Percentiles rank a stretch among this genome's conserved stretches.
Evolutionary conservation across 1,284 basidiomycete species (phyloP).

Genomic region (Heliocybe sulcata): DNA sequence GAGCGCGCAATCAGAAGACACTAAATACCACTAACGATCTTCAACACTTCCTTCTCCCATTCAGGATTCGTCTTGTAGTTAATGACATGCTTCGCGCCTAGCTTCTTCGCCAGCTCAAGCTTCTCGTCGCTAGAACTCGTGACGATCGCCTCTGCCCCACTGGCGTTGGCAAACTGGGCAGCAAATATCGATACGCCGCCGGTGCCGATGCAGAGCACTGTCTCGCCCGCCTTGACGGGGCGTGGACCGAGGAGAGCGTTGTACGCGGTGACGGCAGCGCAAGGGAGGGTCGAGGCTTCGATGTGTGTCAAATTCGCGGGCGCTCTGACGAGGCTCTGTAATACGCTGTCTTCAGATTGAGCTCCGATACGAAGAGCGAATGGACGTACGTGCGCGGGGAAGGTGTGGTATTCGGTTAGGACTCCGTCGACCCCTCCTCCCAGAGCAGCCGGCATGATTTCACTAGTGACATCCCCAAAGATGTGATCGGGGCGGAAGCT

Average conservation of each 20-base stretch:
- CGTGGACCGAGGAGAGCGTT: constrained; percentile 26
- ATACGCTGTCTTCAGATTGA: background rate
- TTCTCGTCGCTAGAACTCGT: constrained; percentile 38
- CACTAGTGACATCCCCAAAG: constrained; percentile 28
- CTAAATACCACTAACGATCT: constrained; percentile 6
- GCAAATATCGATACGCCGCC: constrained; percentile 29
- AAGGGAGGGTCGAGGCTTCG: constrained; percentile 22
- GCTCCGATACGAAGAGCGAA: background rate
- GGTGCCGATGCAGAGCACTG: constrained; percentile 30
- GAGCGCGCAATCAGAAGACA: background rate
- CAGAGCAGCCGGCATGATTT: constrained; percentile 26
- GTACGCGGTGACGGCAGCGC: constrained; percentile 32
- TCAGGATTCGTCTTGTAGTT: constrained; percentile 32
- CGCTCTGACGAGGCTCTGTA: constrained; percentile 17
- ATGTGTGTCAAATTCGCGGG: constrained; percentile 26
- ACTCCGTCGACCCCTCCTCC: constrained; percentile 49
- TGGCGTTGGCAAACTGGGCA: constrained; percentile 30
- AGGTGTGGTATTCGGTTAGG: constrained; percentile 43
- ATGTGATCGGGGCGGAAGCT: constrained; percentile 22
- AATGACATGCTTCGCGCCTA: constrained; percentile 28
- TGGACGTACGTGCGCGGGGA: constrained; percentile 15
- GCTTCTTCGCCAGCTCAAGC: constrained; percentile 21
- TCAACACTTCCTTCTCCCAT: constrained; percentile 31
- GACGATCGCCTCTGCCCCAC: constrained; percentile 32
- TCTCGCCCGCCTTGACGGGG: constrained; percentile 20